A percentile compares a stretch with the other conserved stretches of the same genome.
These are phyloP conservation scores for Craterostigma plantagineum DNA, from an alignment of 257 asterid genomes.

Conservation along the genomic window DNA sequence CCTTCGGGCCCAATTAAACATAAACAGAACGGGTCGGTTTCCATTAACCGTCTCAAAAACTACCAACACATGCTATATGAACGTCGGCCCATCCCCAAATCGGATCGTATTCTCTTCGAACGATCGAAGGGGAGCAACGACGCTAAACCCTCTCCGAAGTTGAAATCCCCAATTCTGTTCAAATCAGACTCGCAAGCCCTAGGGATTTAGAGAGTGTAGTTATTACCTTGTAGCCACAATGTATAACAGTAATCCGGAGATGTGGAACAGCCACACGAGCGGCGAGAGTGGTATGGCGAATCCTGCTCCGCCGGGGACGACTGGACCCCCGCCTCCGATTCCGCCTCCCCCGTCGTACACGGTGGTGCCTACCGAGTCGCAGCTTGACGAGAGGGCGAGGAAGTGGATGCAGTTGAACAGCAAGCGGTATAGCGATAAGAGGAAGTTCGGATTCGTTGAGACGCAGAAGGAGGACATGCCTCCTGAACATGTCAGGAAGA, in stretches of 20 bases:
- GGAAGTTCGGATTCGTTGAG: slow-evolving; percentile 96
- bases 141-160: too few species aligned
- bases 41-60: too few species aligned
- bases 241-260: slow-evolving; percentile 28
- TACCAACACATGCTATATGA: too few species aligned
- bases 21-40: too few species aligned
- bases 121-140: too few species aligned
- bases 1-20: too few species aligned
- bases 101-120: too few species aligned
- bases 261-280: slow-evolving; percentile 28
- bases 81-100: too few species aligned
- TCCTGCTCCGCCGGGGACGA: slow-evolving; percentile 26
- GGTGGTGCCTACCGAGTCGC: slow-evolving; percentile 79
- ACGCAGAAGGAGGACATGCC: slow-evolving; percentile 99
- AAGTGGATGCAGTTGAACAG: slow-evolving; percentile 94
- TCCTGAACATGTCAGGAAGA: slow-evolving; percentile 87
- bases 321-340: slow-evolving; percentile 27
- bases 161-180: too few species aligned
- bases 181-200: too few species aligned
- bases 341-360: slow-evolving; percentile 72
- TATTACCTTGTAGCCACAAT: too few species aligned
- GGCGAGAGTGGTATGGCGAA: slow-evolving; percentile 22
- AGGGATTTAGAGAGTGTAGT: too few species aligned
- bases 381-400: slow-evolving; percentile 89
- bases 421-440: slow-evolving; percentile 78